Evolutionary conservation across 768 basidiomycete genomes (phyloP).

Genomic region (Tricholoma terreum): DNA sequence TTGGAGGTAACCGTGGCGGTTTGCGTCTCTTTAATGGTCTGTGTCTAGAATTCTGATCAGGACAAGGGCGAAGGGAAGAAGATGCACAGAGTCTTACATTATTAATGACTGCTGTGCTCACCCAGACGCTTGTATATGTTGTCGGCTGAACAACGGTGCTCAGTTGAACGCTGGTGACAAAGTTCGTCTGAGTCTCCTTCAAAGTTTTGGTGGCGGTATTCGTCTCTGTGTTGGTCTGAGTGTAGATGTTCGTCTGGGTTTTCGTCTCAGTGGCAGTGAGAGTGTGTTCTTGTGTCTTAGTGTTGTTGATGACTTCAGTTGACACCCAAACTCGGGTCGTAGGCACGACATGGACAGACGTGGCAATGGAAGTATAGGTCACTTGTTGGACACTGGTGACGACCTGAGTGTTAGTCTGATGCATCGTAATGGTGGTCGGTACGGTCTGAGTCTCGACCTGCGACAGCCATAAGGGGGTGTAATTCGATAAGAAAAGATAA

Average conservation of each 20-base stretch:
- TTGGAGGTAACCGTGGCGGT: conserved; percentile 49
- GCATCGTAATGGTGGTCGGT: conserved; percentile 43
- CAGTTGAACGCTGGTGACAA: conserved; percentile 49
- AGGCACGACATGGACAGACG: conserved; percentile 52
- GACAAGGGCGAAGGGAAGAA: neutral
- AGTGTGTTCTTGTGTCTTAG: conserved; percentile 53
- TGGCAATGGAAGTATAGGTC: conserved; percentile 45
- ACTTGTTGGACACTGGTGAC: conserved; percentile 40
- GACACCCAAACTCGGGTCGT: conserved; percentile 68
- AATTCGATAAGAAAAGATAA: neutral
- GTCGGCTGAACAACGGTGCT: conserved; percentile 54
- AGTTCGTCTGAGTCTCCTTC: conserved; percentile 50
- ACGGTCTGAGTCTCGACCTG: conserved; percentile 28
- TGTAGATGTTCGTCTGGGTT: conserved; percentile 55
- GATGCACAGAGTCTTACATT: conserved; percentile 36
- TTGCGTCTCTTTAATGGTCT: conserved; percentile 46
- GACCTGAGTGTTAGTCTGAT: conserved; percentile 29
- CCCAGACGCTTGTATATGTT: conserved; percentile 50
- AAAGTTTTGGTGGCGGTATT: conserved; percentile 47
- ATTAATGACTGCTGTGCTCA: conserved; percentile 54
- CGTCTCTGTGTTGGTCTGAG: conserved; percentile 45
- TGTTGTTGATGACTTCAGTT: conserved; percentile 60
- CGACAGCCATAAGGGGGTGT: neutral
- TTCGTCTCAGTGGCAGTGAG: conserved; percentile 60
- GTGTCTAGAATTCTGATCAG: conserved; percentile 20